Base-by-base conservation (phyloP, 2,329 filamentous ascomycete genomes). In the Fusarium citri region DNA sequence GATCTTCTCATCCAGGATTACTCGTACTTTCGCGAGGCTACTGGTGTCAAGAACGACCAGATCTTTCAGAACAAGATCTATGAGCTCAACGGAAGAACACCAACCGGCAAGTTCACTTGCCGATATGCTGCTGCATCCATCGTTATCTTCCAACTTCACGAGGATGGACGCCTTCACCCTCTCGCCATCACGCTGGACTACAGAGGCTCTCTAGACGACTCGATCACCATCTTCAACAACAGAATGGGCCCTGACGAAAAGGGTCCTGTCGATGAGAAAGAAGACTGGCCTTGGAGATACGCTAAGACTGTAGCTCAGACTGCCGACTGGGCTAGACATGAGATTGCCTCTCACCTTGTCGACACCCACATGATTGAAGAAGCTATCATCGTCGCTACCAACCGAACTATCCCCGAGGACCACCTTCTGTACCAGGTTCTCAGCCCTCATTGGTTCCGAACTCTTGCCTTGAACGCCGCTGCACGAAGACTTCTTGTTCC, bases 291-390 rank as follows among this genome's bases (percentile, higher is more conserved):
- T 0, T 71, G 68, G 68, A 30, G 68, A 43, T 70, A 71, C 3
- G 68, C 68, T 42, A 71, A 71, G 43, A 71, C 68, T 1, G 66
- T 69, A 3, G 68, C 68, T 0, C 68, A 71, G 25, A 68, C 68
- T 0, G 68, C 68, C 7, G 68, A 71, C 25, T 71, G 68, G 64
- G 53, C 68, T 6, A 55, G 68, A 49, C 68, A 71, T 15, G 68
- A 71, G 6, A 20, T 71, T 3, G 68, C 67, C 3, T 51, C 58
- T 1, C 68, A 68, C 14, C 68, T 71, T 12, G 64, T 71, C 5
- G 68, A 71, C 15, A 71, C 68, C 0, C 68, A 71, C 40, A 59
- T 71, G 59, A 50, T 71, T 1, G 68, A 71, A 3, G 68, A 71
- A 14, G 67, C 68, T 10, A 68, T 71, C 20, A 71, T 71, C 18